A percentile compares a stretch with the other conserved stretches of the same genome.
phyloP scores from a whole-genome alignment of 163 green algal genomes.

The Scenedesmus sp. region DNA sequence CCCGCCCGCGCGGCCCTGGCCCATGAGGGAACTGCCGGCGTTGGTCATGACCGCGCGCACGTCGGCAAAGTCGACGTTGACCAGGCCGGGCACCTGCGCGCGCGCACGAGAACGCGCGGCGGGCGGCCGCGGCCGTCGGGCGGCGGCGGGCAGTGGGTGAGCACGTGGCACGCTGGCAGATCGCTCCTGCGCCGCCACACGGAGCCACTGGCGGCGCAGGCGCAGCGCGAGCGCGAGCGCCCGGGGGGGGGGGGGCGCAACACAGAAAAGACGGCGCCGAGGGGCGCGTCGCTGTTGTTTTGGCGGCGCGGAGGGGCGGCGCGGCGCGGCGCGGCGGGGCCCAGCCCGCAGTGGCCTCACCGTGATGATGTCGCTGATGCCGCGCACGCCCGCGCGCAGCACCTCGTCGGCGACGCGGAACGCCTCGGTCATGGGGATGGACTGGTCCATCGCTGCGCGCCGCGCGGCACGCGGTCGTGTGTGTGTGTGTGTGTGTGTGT shows the following conservation, averaged over 20 bases:
- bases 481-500: too few species aligned
- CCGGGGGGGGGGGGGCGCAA: too few species aligned
- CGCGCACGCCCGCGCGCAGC: constrained; percentile 89
- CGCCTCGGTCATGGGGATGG: constrained; percentile 87
- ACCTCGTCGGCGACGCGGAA: constrained; percentile 96
- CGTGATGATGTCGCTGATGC: constrained; percentile 98
- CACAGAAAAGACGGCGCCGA: too few species aligned
- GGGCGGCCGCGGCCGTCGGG: constrained; percentile 19
- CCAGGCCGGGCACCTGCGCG: constrained; percentile 78
- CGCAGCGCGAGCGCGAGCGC: too few species aligned
- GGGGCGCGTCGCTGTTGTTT: too few species aligned
- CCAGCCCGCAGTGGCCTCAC: constrained; percentile 50
- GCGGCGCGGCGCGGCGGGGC: too few species aligned
- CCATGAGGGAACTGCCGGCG: constrained; percentile 91
- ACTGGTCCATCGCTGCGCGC: constrained; percentile 78
- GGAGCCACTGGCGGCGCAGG: too few species aligned
- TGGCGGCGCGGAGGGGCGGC: too few species aligned
- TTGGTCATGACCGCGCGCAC: constrained; percentile 89
- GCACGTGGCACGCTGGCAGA: too few species aligned
- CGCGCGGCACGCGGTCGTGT: too few species aligned
- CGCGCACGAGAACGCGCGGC: constrained; percentile 42
- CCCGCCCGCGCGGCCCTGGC: constrained; percentile 74
- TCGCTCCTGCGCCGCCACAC: background rate
- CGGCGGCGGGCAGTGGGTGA: too few species aligned
- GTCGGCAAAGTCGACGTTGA: constrained; percentile 99